Evolutionary conservation across 2,329 filamentous ascomycete species (phyloP), one percentile per base, ranked within the genome.

Genomic region (Phialemonium atrogriseum): DNA sequence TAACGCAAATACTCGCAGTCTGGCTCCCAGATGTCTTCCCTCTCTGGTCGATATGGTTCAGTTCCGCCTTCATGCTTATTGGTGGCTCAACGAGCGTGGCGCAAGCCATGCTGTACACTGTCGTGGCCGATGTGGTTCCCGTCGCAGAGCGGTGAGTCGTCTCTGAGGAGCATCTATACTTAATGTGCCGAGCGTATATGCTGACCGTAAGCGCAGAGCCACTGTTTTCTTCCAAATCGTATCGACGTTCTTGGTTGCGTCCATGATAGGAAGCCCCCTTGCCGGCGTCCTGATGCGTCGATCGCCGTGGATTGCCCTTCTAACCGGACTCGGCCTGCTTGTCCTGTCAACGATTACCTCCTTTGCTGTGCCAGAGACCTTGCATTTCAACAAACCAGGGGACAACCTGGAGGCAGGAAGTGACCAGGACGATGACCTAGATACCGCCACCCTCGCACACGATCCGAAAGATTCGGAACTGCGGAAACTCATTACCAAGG

Each of bases 71-170:
- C 13, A 50, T 46, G 15, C 43, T 67, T 30, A 51, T 68, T 28
- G 64, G 65, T 1, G 61, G 62, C 7, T 63, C 62, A 13, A 40
- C 40, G 0, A 40, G 51, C 10, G 58, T 66, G 37, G 47, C 55
- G 0, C 38, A 41, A 2, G 62, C 64, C 30, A 66, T 68, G 60
- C 34, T 63, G 6, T 67, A 54, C 44, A 69, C 65, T 7, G 52
- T 60, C 22, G 35, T 66, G 10, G 55, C 59, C n/a, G 65, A 69
- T 32, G 56, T 63, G 2, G 46, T 59, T 0, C 59, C 60, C 1
- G 46, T 57, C 1, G 49, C 45, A 1, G 49, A 48, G 22, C 45
- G 44, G 17, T 30, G 7, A 30, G 27, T 23, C 9, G 21, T 23
- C 16, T 19, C 9, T 8, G 12, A 5, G 8, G 6, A 13, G 15